Conservation (phyloP, 805 yeast species). For the Candida pseudofarinosa region DNA sequence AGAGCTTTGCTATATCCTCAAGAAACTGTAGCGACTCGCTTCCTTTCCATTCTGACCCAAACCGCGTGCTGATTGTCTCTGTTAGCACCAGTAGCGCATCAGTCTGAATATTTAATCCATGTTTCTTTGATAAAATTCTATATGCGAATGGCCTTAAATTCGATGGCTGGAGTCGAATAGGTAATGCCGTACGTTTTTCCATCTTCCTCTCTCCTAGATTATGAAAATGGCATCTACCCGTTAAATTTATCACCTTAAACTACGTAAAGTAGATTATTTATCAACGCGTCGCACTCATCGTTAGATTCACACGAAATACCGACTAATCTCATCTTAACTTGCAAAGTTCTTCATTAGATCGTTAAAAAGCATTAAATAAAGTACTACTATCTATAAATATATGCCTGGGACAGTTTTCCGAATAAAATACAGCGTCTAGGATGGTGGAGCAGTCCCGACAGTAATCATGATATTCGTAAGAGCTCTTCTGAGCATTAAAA, state of each 20-base stretch:
- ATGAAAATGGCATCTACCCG: not conserved
- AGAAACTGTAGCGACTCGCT: conserved; percentile 56
- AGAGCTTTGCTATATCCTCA: conserved; percentile 72
- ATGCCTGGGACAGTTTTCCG: not conserved
- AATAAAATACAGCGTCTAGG: not conserved
- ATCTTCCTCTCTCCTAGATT: conserved; percentile 3
- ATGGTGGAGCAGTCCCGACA: not conserved
- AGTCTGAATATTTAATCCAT: conserved; percentile 85
- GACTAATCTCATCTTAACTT: no score
- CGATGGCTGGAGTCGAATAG: conserved; percentile 73
- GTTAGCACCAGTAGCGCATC: conserved; percentile 75
- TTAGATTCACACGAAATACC: no score
- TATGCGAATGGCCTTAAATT: conserved; percentile 90
- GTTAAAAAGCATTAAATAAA: not conserved
- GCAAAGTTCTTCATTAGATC: no score
- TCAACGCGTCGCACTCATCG: not conserved
- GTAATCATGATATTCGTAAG: conserved; percentile 5
- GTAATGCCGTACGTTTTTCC: conserved; percentile 39
- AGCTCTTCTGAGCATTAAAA: conserved; percentile 7
- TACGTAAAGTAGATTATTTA: not conserved
- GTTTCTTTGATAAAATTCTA: conserved; percentile 83
- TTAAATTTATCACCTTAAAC: no score
- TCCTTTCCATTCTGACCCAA: conserved; percentile 85
- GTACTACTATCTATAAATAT: not conserved
- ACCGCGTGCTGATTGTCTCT: conserved; percentile 66